Base-by-base conservation (phyloP, 2,329 filamentous ascomycete species). In the Dryadomyces quercus-mongolicae region DNA sequence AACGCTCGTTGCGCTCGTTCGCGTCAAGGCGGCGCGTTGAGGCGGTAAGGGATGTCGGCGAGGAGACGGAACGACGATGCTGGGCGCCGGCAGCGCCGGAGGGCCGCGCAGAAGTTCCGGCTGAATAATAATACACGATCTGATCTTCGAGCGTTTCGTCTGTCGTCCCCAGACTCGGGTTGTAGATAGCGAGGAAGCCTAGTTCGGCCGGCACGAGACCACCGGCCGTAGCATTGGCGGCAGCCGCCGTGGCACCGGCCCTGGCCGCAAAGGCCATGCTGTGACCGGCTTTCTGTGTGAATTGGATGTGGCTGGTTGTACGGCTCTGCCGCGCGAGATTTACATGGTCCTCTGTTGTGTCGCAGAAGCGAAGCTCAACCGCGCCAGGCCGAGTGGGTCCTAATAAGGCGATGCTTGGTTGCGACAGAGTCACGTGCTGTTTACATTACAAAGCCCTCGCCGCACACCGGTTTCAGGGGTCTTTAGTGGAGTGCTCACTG, bases 91-190 rank as follows among this genome's bases (percentile, higher is more conserved):
- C 25, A 8, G 4, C 25, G 4, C 25, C 25, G 25, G 36, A 67
- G 64, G 38, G 18, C 25, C 34, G 9, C 46, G 31, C 44, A 34
- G 53, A 21, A 22, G 51, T 9, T 16, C 5, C 68, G 6, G 88
- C 89, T 62, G 86, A 86, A 71, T 95, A 96, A 74, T 95, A 96
- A 74, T 95, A 98, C 61, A 96, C 88, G 59, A 97, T 88, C 70
- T 98, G 88, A 62, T 92, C 78, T 51, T 79, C 74, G 59, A 91
- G 72, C 2, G 83, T 86, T 64, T 89, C 85, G 66, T 90, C 86
- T 15, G 70, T 73, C 10, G 67, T 63, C 42, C 72, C 71, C 10
- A 67, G 78, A 42, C 62, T 62, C 38, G 94, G 93, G 67, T 95
- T 97, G 76, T 95, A 98, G 67, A 98, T 94, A 66, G 92, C 84